A percentile compares a stretch with the other conserved stretches of the same genome.
Conservation (phyloP, 495 filamentous ascomycete species). For the Lasiosphaeria miniovina region DNA sequence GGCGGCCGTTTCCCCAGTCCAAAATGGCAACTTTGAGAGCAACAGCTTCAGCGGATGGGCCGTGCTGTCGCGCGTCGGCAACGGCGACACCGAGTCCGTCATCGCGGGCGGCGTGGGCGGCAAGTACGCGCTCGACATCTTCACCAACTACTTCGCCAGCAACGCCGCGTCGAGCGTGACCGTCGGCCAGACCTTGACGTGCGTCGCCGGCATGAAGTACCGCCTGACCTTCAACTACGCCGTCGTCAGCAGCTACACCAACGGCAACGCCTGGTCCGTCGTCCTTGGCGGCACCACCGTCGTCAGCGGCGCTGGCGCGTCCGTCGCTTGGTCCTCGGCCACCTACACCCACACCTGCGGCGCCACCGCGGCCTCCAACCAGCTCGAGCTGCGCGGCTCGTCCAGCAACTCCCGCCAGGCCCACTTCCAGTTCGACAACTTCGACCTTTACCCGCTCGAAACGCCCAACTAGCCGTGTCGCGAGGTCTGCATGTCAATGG, state of each 20-base stretch:
- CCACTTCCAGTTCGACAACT: neutral
- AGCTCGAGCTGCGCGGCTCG: neutral
- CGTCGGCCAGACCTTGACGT: neutral
- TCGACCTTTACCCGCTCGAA: neutral
- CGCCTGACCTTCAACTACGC: neutral
- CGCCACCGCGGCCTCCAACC: neutral
- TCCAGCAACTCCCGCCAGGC: neutral
- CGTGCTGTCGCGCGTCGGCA: neutral
- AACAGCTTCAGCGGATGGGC: neutral
- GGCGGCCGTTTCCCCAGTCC: neutral
- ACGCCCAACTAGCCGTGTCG: neutral
- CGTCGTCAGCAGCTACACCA: neutral
- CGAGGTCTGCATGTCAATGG: neutral
- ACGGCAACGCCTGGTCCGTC: slow-evolving; percentile 3
- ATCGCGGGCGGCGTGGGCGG: neutral
- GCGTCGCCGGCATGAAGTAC: neutral
- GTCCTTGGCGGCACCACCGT: neutral
- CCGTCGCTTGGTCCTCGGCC: neutral
- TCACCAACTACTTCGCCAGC: neutral
- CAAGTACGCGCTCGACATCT: neutral
- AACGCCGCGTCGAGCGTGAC: neutral
- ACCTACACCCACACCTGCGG: neutral
- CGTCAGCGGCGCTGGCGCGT: neutral
- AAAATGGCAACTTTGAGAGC: slow-evolving; percentile 5
- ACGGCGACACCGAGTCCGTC: neutral